phyloP scores from a whole-genome alignment of 1,139 yeast genomes.

The Debaryomyces nepalensis region DNA sequence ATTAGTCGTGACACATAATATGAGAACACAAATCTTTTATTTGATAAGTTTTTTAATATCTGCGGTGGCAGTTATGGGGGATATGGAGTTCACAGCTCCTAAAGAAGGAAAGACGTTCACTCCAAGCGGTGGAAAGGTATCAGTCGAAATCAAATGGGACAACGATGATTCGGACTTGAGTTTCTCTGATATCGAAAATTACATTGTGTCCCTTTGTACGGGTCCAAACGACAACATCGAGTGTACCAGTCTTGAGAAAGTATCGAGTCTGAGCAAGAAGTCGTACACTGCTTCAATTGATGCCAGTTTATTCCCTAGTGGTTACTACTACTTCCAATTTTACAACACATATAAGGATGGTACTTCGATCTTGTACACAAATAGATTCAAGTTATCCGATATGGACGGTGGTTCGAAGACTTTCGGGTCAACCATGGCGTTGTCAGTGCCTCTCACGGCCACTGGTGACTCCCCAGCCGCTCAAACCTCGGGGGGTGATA shows the following conservation, averaged over 20 bases:
- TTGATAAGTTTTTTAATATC: constrained; percentile 15
- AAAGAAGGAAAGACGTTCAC: constrained; percentile 49
- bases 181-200: constrained; percentile 46
- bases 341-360: constrained; percentile 50
- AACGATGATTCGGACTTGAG: constrained; percentile 50
- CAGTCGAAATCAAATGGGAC: constrained; percentile 61
- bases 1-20: background rate
- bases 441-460: constrained; percentile 24
- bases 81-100: constrained; percentile 62
- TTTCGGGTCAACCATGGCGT: constrained; percentile 16
- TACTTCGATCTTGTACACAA: constrained; percentile 70
- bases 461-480: constrained; percentile 37
- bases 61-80: constrained; percentile 39
- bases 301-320: constrained; percentile 55
- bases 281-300: constrained; percentile 48
- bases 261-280: constrained; percentile 15
- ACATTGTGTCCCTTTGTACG: constrained; percentile 66
- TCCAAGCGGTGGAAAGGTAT: constrained; percentile 53
- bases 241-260: constrained; percentile 32
- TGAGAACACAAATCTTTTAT: constrained; percentile 12
- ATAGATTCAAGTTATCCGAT: constrained; percentile 65
- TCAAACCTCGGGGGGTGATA: constrained; percentile 28
- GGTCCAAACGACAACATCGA: constrained; percentile 60
- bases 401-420: constrained; percentile 65
- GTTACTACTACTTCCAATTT: constrained; percentile 73